Evolutionary conservation across 352 stramenopile genomes (phyloP).

Genomic region (Heterotrichella gracilis): DNA sequence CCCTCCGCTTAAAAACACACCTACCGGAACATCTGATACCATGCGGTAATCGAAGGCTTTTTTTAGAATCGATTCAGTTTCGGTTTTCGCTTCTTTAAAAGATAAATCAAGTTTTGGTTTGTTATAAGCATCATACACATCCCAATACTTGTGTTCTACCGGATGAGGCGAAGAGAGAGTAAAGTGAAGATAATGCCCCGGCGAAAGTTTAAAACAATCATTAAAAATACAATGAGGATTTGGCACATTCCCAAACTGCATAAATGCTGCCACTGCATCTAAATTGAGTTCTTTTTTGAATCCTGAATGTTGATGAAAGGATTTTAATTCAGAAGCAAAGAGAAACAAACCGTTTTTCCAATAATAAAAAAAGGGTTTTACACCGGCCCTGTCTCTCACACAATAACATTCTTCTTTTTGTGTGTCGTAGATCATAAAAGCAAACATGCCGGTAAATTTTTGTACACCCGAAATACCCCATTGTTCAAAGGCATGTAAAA

Average conservation of each 20-base stretch:
- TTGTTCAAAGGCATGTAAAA: background rate
- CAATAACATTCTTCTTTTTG: background rate
- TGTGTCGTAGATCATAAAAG: background rate
- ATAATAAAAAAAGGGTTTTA: background rate
- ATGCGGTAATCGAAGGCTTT: background rate
- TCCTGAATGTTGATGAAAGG: background rate
- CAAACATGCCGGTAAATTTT: background rate
- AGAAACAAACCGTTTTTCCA: background rate
- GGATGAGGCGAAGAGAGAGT: too few species aligned
- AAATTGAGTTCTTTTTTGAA: background rate
- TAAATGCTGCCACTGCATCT: background rate
- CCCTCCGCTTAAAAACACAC: background rate
- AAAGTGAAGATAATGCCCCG: background rate
- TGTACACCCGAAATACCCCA: background rate
- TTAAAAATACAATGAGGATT: background rate
- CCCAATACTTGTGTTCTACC: background rate
- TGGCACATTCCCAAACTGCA: background rate
- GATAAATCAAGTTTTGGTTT: background rate
- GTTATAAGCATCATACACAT: background rate
- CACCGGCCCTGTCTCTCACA: background rate
- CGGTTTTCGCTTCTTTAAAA: too few species aligned
- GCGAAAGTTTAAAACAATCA: background rate
- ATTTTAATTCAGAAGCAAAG: background rate
- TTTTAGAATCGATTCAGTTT: background rate
- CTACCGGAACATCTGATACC: background rate